Base-by-base conservation (phyloP, 2,329 filamentous ascomycete species). In the Fusarium cyanostomum region DNA sequence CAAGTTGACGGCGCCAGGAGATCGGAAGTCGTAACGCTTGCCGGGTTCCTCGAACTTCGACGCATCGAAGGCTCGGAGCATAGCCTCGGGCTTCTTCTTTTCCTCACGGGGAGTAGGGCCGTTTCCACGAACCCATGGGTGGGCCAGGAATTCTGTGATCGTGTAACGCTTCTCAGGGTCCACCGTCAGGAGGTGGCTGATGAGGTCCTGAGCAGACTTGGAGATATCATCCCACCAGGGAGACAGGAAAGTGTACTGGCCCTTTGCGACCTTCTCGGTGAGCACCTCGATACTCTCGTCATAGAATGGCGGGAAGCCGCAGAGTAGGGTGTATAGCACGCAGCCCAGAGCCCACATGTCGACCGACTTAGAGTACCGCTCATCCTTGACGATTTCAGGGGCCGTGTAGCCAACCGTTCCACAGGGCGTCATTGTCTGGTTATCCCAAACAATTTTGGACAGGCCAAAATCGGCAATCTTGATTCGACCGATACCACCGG, bases 151-250 rank as follows among this genome's bases (percentile, higher is more conserved):
- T 73, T 98, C 89, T 58, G 86, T 88, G 74, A 99, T 99, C 3
- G 92, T 94, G 78, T 92, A 99, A 15, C 95, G 89, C 82, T 97
- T 94, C 60, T 96, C 92, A 0, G 95, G 95, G 68, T 99, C 93
- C 59, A 99, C 95, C 0, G 92, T 96, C 61, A 99, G 81, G 0
- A 99, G 86, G 76, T 99, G 95, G 5, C 91, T 92, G 56, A 99
- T 94, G 9, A 99, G 82, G 71, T 99, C 94, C 76, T 98, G 92
- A 0, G 95, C 95, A 4, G 92, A 89, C 75, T 95, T 93, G 59
- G 94, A 97, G 61, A 99, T 98, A 56, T 97, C 94, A 69, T 99
- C 95, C 95, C 95, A 99, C 95, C 95, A 99, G 0, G 95, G 95
- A 3, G 94, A 98, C 38, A 99, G 80, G 81, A 99, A 99, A 1